Evolutionary conservation across 164 flowering plant species (phyloP).

Genomic region (Berberis vulgaris): DNA sequence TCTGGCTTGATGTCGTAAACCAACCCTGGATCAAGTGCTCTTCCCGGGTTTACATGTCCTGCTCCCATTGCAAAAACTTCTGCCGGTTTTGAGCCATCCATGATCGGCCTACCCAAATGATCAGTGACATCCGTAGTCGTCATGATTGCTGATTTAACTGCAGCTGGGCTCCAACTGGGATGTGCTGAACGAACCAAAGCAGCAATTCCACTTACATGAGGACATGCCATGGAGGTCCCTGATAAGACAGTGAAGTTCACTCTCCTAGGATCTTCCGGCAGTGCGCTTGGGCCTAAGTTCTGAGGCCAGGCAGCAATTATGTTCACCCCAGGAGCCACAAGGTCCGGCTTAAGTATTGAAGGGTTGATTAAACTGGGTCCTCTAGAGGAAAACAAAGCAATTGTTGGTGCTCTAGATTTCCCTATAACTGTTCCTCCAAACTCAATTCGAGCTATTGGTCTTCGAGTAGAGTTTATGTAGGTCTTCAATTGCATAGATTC

Average conservation of each 20-base stretch:
- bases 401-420: conserved; percentile 58
- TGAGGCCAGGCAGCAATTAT: conserved; percentile 96
- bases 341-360: conserved; percentile 79
- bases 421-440: conserved; percentile 72
- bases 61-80: conserved; percentile 60
- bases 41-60: conserved; percentile 82
- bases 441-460: conserved; percentile 54
- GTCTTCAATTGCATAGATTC: conserved; percentile 50
- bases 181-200: conserved; percentile 61
- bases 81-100: conserved; percentile 62
- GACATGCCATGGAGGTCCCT: conserved; percentile 97
- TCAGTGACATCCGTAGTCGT: conserved; percentile 64
- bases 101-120: conserved; percentile 50
- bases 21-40: conserved; percentile 73
- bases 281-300: conserved; percentile 75
- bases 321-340: conserved; percentile 92
- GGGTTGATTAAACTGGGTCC: conserved; percentile 80
- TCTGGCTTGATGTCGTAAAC: conserved; percentile 60
- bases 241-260: conserved; percentile 82
- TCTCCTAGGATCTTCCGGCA: conserved; percentile 70
- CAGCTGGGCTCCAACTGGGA: conserved; percentile 85
- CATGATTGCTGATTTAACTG: conserved; percentile 80
- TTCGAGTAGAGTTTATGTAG: conserved; percentile 58
- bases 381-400: conserved; percentile 81
- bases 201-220: conserved; percentile 77